Evolutionary conservation across 495 filamentous ascomycete species (phyloP).

Genomic region (Pseudomonodictys pantanalensis): DNA sequence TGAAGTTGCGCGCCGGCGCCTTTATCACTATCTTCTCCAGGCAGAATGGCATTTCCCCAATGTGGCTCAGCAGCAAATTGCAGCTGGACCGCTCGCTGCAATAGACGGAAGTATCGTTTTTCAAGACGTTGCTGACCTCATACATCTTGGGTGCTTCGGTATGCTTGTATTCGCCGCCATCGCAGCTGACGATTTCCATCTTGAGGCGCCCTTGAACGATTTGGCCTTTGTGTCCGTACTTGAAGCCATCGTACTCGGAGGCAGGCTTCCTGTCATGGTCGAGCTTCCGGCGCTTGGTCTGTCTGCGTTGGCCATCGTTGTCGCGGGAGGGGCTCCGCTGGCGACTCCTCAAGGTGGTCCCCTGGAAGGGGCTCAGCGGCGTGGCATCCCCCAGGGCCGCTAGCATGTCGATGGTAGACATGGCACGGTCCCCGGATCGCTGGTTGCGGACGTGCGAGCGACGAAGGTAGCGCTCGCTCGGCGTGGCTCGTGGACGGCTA

Average conservation of each 20-base stretch:
- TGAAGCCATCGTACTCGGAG: constrained; percentile 57
- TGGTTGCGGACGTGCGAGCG: constrained; percentile 18
- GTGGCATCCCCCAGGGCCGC: not conserved
- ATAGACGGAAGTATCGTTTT: constrained; percentile 79
- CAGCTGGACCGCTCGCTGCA: constrained; percentile 80
- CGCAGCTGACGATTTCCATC: constrained; percentile 86
- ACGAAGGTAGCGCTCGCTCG: constrained; percentile 26
- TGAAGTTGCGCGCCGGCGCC: constrained; percentile 75
- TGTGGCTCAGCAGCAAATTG: constrained; percentile 79
- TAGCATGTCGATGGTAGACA: constrained; percentile 1
- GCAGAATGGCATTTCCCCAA: constrained; percentile 71
- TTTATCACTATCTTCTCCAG: constrained; percentile 85
- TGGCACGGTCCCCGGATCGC: constrained; percentile 1
- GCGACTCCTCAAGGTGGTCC: not conserved
- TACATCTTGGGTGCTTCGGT: constrained; percentile 50
- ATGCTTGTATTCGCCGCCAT: constrained; percentile 73
- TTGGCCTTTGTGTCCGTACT: constrained; percentile 79
- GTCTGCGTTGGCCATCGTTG: constrained; percentile 2
- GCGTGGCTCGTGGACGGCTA: constrained; percentile 22
- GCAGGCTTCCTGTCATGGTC: constrained; percentile 55
- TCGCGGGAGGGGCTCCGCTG: constrained; percentile 19
- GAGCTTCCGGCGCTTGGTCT: constrained; percentile 69
- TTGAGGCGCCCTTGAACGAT: constrained; percentile 72
- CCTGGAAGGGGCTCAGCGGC: not conserved
- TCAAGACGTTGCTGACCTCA: constrained; percentile 75